Conservation (phyloP, 306 rosid genomes). For the Cucumis hystrix region DNA sequence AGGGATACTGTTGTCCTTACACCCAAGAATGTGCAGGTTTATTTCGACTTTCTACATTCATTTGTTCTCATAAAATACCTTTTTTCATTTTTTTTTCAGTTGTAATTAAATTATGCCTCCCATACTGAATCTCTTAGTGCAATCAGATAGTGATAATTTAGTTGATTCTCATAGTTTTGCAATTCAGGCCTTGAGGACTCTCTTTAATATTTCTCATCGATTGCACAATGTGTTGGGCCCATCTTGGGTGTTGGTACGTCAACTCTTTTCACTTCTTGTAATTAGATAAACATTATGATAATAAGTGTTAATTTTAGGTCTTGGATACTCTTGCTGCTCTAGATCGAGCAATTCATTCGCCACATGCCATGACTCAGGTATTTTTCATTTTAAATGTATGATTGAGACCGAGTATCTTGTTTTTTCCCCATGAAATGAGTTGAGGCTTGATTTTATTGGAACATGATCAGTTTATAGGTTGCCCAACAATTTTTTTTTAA, state of each 20-base stretch:
- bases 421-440: neutral
- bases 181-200: slow-evolving; percentile 88
- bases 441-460: neutral
- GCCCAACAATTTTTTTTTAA: too few relatives aligned
- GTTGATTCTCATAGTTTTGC: slow-evolving; percentile 14
- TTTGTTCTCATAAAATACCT: slow-evolving; percentile 7
- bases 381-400: neutral
- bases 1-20: slow-evolving; percentile 81
- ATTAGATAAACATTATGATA: neutral
- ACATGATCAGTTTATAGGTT: neutral
- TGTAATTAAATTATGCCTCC: neutral
- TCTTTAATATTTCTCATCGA: slow-evolving; percentile 94
- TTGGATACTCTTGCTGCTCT: slow-evolving; percentile 94
- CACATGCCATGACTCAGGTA: slow-evolving; percentile 97
- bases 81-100: neutral
- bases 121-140: neutral
- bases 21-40: slow-evolving; percentile 95
- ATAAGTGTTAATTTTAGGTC: slow-evolving; percentile 37
- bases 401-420: neutral
- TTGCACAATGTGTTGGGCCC: slow-evolving; percentile 92
- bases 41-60: slow-evolving; percentile 3
- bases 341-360: slow-evolving; percentile 93
- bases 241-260: slow-evolving; percentile 94
- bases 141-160: neutral
- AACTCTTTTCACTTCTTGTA: slow-evolving; percentile 4